A percentile compares a stretch with the other conserved stretches of the same genome.
phyloP scores from a whole-genome alignment of 1,284 basidiomycete species.

The Puccinia polysora region DNA sequence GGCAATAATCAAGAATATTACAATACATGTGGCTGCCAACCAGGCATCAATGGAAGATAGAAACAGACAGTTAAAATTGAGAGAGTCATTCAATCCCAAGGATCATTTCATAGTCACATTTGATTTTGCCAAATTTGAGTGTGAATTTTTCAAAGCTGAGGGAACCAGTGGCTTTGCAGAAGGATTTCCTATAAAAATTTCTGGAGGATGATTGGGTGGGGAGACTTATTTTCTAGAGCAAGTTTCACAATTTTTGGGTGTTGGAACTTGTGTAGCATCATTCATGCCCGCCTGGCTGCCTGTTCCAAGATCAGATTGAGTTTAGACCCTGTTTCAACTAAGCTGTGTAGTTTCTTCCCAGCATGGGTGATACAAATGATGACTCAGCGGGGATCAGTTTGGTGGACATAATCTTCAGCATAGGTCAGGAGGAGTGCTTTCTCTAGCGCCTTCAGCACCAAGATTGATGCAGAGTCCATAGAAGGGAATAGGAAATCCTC shows the following conservation, averaged over 20 bases:
- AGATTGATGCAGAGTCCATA: background rate
- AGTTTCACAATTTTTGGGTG: too few relatives aligned
- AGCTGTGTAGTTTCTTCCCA: too few relatives aligned
- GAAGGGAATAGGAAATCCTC: too few relatives aligned
- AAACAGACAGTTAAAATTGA: background rate
- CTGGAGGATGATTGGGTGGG: too few relatives aligned
- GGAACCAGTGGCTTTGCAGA: background rate
- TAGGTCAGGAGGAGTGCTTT: background rate
- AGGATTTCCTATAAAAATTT: too few relatives aligned
- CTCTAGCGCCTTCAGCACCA: background rate
- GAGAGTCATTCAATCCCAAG: background rate
- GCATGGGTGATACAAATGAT: too few relatives aligned
- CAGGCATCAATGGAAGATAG: background rate
- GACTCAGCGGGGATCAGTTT: background rate
- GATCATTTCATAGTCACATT: background rate
- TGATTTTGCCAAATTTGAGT: background rate
- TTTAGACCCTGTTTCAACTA: too few relatives aligned
- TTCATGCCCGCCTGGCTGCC: too few relatives aligned
- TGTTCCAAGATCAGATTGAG: too few relatives aligned
- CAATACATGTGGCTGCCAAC: background rate
- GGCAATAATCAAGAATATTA: background rate
- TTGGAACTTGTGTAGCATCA: too few relatives aligned
- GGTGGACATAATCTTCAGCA: background rate
- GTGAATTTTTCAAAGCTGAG: background rate
- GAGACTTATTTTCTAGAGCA: too few relatives aligned